Evolutionary conservation across 768 basidiomycete genomes (phyloP).

Genomic region (Trametes maxima): DNA sequence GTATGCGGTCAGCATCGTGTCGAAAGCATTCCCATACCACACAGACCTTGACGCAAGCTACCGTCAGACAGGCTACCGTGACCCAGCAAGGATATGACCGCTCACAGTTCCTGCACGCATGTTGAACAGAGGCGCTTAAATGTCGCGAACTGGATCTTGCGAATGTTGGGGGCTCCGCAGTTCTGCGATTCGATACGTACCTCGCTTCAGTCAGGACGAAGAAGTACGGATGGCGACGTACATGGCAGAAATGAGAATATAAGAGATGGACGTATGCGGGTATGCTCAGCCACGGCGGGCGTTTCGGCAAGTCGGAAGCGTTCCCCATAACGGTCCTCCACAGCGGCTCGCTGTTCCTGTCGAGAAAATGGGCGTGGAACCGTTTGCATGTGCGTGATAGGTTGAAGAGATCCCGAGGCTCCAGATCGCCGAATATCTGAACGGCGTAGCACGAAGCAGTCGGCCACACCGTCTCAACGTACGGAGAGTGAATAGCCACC

Average conservation of each 20-base stretch:
- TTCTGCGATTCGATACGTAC: too few species aligned
- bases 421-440: conserved; percentile 3
- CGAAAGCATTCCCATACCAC: too few species aligned
- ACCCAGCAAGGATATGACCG: too few species aligned
- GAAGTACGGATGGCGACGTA: not conserved
- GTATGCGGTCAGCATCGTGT: too few species aligned
- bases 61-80: too few species aligned
- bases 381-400: not conserved
- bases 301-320: not conserved
- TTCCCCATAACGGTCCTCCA: not conserved
- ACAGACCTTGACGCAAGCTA: too few species aligned
- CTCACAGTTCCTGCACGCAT: too few species aligned
- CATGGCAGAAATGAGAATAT: not conserved
- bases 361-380: not conserved
- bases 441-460: not conserved
- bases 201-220: too few species aligned
- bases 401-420: not conserved
- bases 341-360: not conserved
- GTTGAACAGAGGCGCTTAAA: too few species aligned
- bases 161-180: too few species aligned
- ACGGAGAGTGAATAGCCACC: not conserved
- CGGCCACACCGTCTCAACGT: too few species aligned
- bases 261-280: not conserved
- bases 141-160: too few species aligned
- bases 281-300: conserved; percentile 2